Conservation (phyloP, 768 basidiomycete genomes). For the Pulveroboletus sp. region DNA sequence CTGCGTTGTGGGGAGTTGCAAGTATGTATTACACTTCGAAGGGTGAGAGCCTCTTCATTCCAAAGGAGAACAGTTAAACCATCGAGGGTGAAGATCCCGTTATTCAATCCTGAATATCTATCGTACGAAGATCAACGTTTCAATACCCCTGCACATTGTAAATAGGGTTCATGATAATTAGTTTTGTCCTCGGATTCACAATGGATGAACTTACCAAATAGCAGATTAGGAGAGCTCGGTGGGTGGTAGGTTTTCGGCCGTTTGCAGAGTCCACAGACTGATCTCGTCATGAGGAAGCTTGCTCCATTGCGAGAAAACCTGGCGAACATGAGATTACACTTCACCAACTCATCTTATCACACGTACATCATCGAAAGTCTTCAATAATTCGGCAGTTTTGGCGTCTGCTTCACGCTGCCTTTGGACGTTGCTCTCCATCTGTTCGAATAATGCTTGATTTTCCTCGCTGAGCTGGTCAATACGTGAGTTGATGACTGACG, state of each 20-base stretch:
- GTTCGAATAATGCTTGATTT: constrained; percentile 44
- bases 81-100: no score
- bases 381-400: constrained; percentile 44
- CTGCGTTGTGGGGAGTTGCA: no score
- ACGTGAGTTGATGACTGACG: background rate
- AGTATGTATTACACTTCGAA: no score
- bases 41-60: no score
- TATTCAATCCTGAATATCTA: no score
- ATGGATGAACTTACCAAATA: background rate
- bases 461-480: constrained; percentile 51
- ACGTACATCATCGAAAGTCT: constrained; percentile 52
- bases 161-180: no score
- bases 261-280: constrained; percentile 42
- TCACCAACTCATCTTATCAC: background rate
- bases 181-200: no score
- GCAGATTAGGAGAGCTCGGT: constrained; percentile 22
- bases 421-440: constrained; percentile 46
- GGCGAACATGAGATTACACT: constrained; percentile 6
- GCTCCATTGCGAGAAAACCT: constrained; percentile 52
- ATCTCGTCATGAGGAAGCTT: constrained; percentile 62
- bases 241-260: constrained; percentile 36
- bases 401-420: constrained; percentile 45
- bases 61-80: no score
- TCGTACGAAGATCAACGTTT: no score
- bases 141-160: no score